Conservation (phyloP, 2,329 filamentous ascomycete genomes). For the Septoria linicola region DNA sequence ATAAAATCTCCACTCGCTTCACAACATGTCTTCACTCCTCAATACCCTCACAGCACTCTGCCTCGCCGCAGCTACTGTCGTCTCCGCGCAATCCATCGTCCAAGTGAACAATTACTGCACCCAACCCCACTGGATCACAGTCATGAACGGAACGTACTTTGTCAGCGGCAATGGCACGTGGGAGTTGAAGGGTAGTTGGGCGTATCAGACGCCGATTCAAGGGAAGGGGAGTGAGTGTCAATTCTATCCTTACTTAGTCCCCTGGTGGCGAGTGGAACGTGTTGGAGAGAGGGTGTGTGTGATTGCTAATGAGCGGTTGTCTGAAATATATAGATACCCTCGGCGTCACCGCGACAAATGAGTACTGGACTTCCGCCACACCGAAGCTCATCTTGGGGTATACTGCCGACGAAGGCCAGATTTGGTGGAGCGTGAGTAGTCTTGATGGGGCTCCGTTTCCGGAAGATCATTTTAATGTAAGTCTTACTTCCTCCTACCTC, state of each 20-base stretch:
- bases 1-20: too few relatives aligned
- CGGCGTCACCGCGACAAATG: slow-evolving; percentile 30
- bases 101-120: slow-evolving; percentile 34
- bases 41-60: too few relatives aligned
- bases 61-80: neutral
- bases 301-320: neutral
- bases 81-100: slow-evolving; percentile 17
- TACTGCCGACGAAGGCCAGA: slow-evolving; percentile 2
- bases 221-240: slow-evolving; percentile 29
- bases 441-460: slow-evolving; percentile 15
- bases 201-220: slow-evolving; percentile 17
- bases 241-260: too few relatives aligned
- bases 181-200: slow-evolving; percentile 18
- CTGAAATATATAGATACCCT: slow-evolving; percentile 26
- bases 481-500: neutral
- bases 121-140: slow-evolving; percentile 30
- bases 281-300: neutral
- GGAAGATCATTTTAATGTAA: slow-evolving; percentile 12
- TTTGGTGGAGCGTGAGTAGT: slow-evolving; percentile 15
- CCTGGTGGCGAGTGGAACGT: neutral
- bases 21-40: too few relatives aligned
- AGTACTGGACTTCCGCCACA: slow-evolving; percentile 15
- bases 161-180: slow-evolving; percentile 15
- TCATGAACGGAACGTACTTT: slow-evolving; percentile 27
- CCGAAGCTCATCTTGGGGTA: slow-evolving; percentile 17